Percentiles rank a stretch among this genome's conserved stretches.
Conservation (phyloP, 2,329 filamentous ascomycete species). For the Calonectria fujianensis region DNA sequence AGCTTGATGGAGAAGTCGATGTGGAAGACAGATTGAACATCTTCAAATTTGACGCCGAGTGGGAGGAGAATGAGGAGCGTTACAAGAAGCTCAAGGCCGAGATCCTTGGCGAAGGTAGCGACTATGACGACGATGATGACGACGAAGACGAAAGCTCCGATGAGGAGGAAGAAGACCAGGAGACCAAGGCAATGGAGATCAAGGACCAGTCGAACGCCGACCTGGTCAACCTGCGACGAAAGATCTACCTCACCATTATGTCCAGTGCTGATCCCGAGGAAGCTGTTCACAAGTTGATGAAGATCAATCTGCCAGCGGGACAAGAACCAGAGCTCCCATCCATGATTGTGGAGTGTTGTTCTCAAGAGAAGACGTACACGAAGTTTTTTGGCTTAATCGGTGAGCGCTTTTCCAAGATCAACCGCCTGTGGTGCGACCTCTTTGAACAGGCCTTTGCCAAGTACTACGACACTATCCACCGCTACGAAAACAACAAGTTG, state of each 20-base stretch:
- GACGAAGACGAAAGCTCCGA: constrained; percentile 80
- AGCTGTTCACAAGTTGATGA: constrained; percentile 97
- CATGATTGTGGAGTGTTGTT: constrained; percentile 98
- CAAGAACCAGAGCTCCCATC: constrained; percentile 93
- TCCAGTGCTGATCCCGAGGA: constrained; percentile 97
- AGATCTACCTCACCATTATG: constrained; percentile 98
- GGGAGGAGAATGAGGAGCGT: constrained; percentile 91
- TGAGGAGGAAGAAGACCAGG: constrained; percentile 82
- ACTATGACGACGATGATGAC: constrained; percentile 82
- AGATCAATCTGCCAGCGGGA: constrained; percentile 89
- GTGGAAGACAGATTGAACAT: constrained; percentile 93
- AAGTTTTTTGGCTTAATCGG: constrained; percentile 98
- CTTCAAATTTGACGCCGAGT: constrained; percentile 94
- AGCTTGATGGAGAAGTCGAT: constrained; percentile 88
- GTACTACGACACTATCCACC: constrained; percentile 98
- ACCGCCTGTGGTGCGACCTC: constrained; percentile 93
- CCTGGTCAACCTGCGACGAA: constrained; percentile 92
- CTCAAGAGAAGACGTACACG: constrained; percentile 96
- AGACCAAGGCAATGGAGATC: constrained; percentile 92
- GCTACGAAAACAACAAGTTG: constrained; percentile 95
- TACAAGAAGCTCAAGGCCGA: constrained; percentile 95
- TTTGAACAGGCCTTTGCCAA: constrained; percentile 93
- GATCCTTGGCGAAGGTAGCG: constrained; percentile 94
- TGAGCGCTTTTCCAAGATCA: constrained; percentile 96
- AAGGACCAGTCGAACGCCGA: constrained; percentile 98